Evolutionary conservation across 2,329 filamentous ascomycete species (phyloP), one percentile per base, ranked within the genome.

Genomic region (Xylariales sp.): DNA sequence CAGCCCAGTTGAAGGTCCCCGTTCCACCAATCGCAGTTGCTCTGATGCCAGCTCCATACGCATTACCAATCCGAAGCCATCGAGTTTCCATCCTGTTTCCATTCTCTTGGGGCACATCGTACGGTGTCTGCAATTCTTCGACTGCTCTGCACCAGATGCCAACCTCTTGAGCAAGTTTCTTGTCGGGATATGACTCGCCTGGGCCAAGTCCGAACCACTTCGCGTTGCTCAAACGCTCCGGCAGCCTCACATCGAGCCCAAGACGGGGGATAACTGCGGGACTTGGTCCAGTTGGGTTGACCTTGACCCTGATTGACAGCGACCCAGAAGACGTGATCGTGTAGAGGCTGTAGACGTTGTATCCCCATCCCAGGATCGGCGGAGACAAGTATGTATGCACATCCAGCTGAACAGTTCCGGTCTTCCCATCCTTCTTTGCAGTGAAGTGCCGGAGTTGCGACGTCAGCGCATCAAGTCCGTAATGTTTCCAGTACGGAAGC

Each of bases 21-120:
- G 19, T 16, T 10, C 7, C 19, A 21, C 11, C 16, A 3, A 15
- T 14, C 18, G 31, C 12, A 14, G 49, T 49, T 8, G 58, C 59
- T 24, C 56, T 47, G 21, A 67, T 43, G 12, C 63, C 58, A 5
- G 45, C 46, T 6, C 51, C 56, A 18, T 56, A 55, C 11, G 45
- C 46, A 40, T 56, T 54, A 6, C 2, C 55, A 5, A 71, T 43
- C 11, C 62, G 60, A 4, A 84, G 58, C 74, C 78, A 85, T 5
- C 75, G 66, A 0, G 74, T 76, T 24, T 77, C 77, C 41, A 75
- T 76, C 11, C 77, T 67, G 55, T 86, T 86, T 1, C 79, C 78
- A 39, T 74, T 78, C 51, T 86, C 82, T 55, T 87, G 82, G 0
- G 82, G 82, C 16, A 80, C 78, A 14, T 86, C 82, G 51, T 84